Evolutionary conservation across 1,284 basidiomycete genomes (phyloP), one percentile per base, ranked within the genome.

Genomic region (Leccinum subrobustum): DNA sequence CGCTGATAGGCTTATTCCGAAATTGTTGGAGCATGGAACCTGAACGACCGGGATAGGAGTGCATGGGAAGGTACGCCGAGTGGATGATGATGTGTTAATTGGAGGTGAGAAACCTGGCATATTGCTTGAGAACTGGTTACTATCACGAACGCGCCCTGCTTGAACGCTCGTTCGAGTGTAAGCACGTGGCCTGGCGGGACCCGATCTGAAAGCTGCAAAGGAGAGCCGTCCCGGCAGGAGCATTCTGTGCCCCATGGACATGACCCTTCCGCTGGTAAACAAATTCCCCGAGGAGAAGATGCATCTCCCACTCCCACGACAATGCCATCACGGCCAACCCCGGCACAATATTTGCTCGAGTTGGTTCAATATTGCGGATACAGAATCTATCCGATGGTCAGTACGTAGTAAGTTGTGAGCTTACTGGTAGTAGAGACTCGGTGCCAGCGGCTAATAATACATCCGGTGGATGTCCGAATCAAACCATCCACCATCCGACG

Each of bases 51-150:
- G 51, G 52, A 39, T 47, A 51, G 48, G 25, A 42, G 31, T 54
- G 57, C 44, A 44, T 63, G 58, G 58, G 67, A 67, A 60, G 23
- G n/a, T 33, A 54, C 25, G 9, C 31, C 31, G 37, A 56, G 53
- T 37, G 35, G 37, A 35, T 27, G 3, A 11, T 33, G 6, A 20
- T n/a, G 54, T 48, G 29, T 47, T 39, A 31, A 48, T 50, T 23
- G 47, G 29, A 56, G 51, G 52, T 67, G 68, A 58, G 67, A 68
- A 65, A 25, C 27, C 18, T 33, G 48, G 8, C 33, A 4, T 52
- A 48, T 27, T 27, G 55, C 60, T 64, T 66, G 66, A 59, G 59
- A 66, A 67, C 3, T 53, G 8, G 39, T 3, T 39, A 37, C n/a
- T 39, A 37, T 37, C 35, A 37, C 35, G 35, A 37, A 37, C 14